Conservation (phyloP, 192 early-diverging fungal genomes). For the Lobosporangium transversale region DNA sequence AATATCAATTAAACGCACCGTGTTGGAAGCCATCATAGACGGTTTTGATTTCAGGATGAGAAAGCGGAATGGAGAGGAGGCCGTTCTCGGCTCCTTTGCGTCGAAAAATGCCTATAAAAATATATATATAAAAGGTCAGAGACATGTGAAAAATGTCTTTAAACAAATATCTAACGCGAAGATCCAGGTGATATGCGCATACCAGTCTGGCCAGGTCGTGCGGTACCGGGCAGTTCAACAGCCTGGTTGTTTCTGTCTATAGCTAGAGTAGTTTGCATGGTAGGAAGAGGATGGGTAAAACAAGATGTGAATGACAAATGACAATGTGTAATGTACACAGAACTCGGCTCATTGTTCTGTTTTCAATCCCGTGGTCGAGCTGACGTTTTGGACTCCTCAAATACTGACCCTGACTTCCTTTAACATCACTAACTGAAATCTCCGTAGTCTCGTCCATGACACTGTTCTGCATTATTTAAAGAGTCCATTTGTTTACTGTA, state of each 20-base stretch:
- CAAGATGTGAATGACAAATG: slow-evolving; percentile 7
- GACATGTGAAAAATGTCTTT: not conserved
- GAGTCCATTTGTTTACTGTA: too few relatives aligned
- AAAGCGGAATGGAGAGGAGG: slow-evolving; percentile 14
- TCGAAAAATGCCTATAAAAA: slow-evolving; percentile 37
- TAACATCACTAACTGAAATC: too few relatives aligned
- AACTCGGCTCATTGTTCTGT: too few relatives aligned
- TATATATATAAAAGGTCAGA: not conserved
- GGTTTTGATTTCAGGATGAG: slow-evolving; percentile 30
- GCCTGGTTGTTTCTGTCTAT: slow-evolving; percentile 54
- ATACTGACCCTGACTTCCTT: too few relatives aligned
- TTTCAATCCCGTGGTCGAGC: too few relatives aligned
- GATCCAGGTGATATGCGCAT: too few relatives aligned
- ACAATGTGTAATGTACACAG: not conserved
- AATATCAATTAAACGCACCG: slow-evolving; percentile 19
- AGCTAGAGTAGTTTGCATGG: slow-evolving; percentile 4
- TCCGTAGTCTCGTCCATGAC: too few relatives aligned
- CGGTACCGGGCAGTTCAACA: slow-evolving; percentile 59
- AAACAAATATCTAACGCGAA: not conserved
- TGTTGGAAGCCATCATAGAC: slow-evolving; percentile 48
- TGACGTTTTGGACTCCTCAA: too few relatives aligned
- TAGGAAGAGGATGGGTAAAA: not conserved
- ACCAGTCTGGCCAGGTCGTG: slow-evolving; percentile 66
- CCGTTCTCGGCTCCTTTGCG: slow-evolving; percentile 29
- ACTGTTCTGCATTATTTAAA: too few relatives aligned